Base-by-base conservation (phyloP, 345 rosid species). In the Bruguiera parviflora region DNA sequence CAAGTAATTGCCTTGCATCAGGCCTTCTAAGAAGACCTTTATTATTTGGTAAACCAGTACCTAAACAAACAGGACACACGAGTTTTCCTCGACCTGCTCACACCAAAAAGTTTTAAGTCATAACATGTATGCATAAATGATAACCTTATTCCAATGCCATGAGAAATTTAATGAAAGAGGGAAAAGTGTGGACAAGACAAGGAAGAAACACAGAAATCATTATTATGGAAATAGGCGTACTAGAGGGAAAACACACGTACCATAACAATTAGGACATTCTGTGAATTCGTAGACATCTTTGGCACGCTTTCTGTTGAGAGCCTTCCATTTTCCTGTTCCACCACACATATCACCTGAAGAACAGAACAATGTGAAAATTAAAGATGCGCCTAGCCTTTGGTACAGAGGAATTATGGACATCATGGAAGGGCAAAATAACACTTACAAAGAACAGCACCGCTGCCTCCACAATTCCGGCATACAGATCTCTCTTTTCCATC, bases 281-380 rank as follows among this genome's bases (percentile, higher is more conserved):
- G 97, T 88, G 68, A 91, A 91, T 82, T 86, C 94, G n/a, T 91
- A 94, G 66, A 94, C 96, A 83, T 93, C 97, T 79, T 93, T 93
- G 0, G 98, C 95, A 29, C 96, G 93, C 76, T 93, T 93, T 77
- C 97, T 71, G 81, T 91, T 91, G 33, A 94, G 96, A 69, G 98
- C 96, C 75, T 91, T 94, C 98, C 97, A 94, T 81, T 94, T 94
- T 81, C 98, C 97, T 71, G 98, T 94, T 73, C 98, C 97, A 66
- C 96, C 98, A 81, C 98, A 94, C 98, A 93, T 93, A 77, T 93
- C 98, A 73, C 98, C 97, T 89, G 80, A 64, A 79, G 31, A 74
- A 69, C 19, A 43, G 16, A 43, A 13, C 49, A 13, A 43, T 13
- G 5, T 3, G 16, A 43, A 43, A 43, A 43, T 13, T 43, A 13